A percentile compares a stretch with the other conserved stretches of the same genome.
Evolutionary conservation across 345 rosid genomes (phyloP).

Genomic region (Salix viminalis): DNA sequence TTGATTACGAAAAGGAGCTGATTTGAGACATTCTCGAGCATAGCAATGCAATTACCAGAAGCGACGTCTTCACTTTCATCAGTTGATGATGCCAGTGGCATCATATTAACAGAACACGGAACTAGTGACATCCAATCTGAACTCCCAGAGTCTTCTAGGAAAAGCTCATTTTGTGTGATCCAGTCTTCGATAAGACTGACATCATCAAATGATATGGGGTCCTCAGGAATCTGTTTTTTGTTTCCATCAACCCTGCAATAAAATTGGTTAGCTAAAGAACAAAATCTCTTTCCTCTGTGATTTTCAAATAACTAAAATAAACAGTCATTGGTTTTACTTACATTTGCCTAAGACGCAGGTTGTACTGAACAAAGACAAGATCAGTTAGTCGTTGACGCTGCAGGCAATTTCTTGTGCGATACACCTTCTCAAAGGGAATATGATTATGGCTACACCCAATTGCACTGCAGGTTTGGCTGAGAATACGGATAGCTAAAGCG

Average conservation of each 20-base stretch:
- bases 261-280: slow-evolving; percentile 9
- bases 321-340: slow-evolving; percentile 27
- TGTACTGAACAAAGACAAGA: slow-evolving; percentile 72
- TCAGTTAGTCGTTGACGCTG: slow-evolving; percentile 71
- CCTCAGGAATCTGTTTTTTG: slow-evolving; percentile 36
- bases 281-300: background rate
- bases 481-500: slow-evolving; percentile 74
- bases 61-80: slow-evolving; percentile 64
- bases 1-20: background rate
- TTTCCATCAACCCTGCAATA: slow-evolving; percentile 30
- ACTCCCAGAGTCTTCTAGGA: slow-evolving; percentile 44
- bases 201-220: slow-evolving; percentile 50
- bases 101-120: slow-evolving; percentile 32
- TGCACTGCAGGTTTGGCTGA: slow-evolving; percentile 77
- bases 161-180: slow-evolving; percentile 50
- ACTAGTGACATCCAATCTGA: slow-evolving; percentile 74
- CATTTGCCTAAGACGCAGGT: slow-evolving; percentile 66
- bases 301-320: background rate
- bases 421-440: slow-evolving; percentile 41
- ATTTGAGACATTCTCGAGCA: background rate
- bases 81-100: slow-evolving; percentile 33
- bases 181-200: slow-evolving; percentile 62
- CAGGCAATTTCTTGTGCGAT: slow-evolving; percentile 59
- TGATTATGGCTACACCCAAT: slow-evolving; percentile 35
- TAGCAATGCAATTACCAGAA: slow-evolving; percentile 43